Evolutionary conservation across 108 stramenopile genomes (phyloP), one percentile per base, ranked within the genome.

Genomic region (Aurantiochytrium sp.): DNA sequence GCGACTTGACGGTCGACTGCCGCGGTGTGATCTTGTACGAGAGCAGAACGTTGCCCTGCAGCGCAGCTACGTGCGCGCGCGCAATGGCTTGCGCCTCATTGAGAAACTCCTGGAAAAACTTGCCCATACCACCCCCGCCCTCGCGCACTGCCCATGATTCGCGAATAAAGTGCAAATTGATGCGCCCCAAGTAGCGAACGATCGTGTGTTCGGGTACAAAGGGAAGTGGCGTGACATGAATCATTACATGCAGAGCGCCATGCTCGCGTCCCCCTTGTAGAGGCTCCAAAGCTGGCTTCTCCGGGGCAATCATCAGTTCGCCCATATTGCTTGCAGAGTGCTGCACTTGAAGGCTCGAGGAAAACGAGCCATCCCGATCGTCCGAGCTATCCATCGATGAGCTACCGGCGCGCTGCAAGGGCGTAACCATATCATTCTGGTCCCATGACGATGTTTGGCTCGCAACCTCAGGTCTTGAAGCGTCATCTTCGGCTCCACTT

Each of bases 41-140:
- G 12, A 97, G 90, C 96, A 97, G 95, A 19, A 96, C 97, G 91
- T 97, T 97, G 42, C 96, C 97, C 21, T 96, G 96, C 44, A 97
- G 90, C 5, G 96, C 94, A 8, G 94, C 94, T 0, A 96, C 97
- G 60, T 96, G 97, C 10, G 97, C 97, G 10, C 96, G 92, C n/a
- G 96, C 97, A 72, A 97, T 95, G 18, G 96, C 96, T 72, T 96
- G 96, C 92, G 96, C 96, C 90, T 97, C 97, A 51, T 95, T 96
- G 6, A 96, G 92, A 91, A 97, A 96, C 5, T 95, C 92, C 71
- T 96, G 94, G 83, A 96, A 96, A 89, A 95, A 95, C 18, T 95
- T 91, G 51, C 95, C 96, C 91, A 96, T 95, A 4, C 95, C 93
- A 43, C 35, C 35, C 35, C 96, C 95, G 59, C 51, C 25, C 47